phyloP scores from a whole-genome alignment of 75 land plant species.

The Isoetes taiwanensis region DNA sequence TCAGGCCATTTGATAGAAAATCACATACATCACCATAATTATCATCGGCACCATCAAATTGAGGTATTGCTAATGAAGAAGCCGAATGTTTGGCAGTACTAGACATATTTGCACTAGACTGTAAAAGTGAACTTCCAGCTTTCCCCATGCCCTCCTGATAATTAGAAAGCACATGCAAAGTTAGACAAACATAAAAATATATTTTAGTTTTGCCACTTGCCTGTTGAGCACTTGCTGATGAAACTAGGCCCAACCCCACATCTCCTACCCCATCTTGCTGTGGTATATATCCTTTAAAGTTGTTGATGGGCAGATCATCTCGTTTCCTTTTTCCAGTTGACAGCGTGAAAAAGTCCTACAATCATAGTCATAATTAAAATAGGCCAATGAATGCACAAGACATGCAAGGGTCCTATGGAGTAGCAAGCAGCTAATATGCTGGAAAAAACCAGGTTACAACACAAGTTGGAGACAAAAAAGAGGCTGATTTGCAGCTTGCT shows the following conservation, averaged over 20 bases:
- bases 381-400: not conserved
- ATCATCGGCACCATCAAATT: constrained; percentile 76
- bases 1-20: not conserved
- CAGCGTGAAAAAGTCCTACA: constrained; percentile 55
- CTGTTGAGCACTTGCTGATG: too few species aligned
- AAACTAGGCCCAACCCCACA: too few species aligned
- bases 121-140: too few species aligned
- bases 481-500: not conserved
- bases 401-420: too few species aligned
- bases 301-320: constrained; percentile 35
- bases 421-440: not conserved
- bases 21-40: constrained; percentile 59
- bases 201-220: too few species aligned
- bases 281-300: constrained; percentile 46
- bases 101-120: too few species aligned
- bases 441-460: constrained; percentile 9
- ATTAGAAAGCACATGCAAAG: too few species aligned
- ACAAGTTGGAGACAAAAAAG: not conserved
- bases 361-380: not conserved
- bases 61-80: constrained; percentile 37
- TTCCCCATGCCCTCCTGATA: too few species aligned
- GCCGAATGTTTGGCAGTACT: constrained; percentile 3
- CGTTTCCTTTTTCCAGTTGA: constrained; percentile 60
- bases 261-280: constrained; percentile 81
- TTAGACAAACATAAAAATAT: too few species aligned